phyloP scores from a whole-genome alignment of 805 yeast species.

The Jamesozyma gamospora region DNA sequence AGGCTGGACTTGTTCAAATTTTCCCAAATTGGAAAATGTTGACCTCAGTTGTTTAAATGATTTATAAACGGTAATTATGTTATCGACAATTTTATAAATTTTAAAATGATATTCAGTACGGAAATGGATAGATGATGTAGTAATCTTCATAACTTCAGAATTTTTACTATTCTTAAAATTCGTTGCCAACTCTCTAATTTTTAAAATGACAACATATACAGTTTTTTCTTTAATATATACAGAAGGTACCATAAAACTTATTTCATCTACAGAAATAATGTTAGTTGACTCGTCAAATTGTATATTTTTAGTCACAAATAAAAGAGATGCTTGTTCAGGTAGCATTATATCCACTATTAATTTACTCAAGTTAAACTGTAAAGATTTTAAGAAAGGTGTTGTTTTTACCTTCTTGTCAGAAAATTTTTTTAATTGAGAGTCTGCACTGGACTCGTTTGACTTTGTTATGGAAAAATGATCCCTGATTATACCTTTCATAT shows the following conservation, averaged over 20 bases:
- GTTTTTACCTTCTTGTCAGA: not conserved
- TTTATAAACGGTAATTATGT: conserved; percentile 39
- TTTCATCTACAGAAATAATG: conserved; percentile 5
- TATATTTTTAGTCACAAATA: conserved; percentile 10
- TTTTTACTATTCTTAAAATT: conserved; percentile 4
- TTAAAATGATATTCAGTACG: conserved; percentile 30
- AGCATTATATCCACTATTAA: conserved; percentile 18
- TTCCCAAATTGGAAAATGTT: conserved; percentile 33
- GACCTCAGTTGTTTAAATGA: conserved; percentile 36
- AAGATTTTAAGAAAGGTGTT: not conserved
- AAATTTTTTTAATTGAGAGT: not conserved
- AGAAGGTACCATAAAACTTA: conserved; percentile 18
- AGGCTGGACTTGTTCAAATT: conserved; percentile 20
- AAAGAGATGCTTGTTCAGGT: conserved; percentile 20
- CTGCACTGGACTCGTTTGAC: not conserved
- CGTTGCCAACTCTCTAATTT: conserved; percentile 9
- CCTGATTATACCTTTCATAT: conserved; percentile 10
- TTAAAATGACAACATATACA: conserved; percentile 16
- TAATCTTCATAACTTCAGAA: conserved; percentile 5
- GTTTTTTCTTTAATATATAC: conserved; percentile 19
- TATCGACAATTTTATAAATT: conserved; percentile 43
- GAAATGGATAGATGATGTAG: conserved; percentile 15
- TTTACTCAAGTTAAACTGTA: conserved; percentile 11
- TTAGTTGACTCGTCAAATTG: conserved; percentile 3
- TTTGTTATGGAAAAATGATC: conserved; percentile 5